Conservation (phyloP, 2,329 filamentous ascomycete species). For the Neocatenulostroma microsporum region DNA sequence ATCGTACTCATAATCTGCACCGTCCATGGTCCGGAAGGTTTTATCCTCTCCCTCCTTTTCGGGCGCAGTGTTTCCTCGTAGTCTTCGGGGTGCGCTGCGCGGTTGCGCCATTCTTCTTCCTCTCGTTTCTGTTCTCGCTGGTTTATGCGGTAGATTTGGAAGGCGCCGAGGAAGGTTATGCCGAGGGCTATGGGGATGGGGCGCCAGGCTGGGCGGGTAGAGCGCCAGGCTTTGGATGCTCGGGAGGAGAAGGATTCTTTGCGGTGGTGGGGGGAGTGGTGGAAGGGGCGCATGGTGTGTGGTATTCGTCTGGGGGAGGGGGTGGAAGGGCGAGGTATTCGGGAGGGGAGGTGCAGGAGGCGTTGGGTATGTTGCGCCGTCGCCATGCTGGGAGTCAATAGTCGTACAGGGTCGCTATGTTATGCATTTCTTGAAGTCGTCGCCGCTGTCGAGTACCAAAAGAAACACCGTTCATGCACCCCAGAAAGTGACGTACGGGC, state of each 20-base stretch:
- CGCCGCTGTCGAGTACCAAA: too few species aligned
- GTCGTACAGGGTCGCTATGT: too few species aligned
- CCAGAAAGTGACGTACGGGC: too few species aligned
- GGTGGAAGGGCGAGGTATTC: too few species aligned
- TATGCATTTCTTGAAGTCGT: too few species aligned
- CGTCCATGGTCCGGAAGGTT: constrained; percentile 82
- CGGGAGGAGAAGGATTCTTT: constrained; percentile 51
- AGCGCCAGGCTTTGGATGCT: constrained; percentile 50
- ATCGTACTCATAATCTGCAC: constrained; percentile 91
- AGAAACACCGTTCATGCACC: too few species aligned
- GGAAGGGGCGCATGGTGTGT: constrained; percentile 5
- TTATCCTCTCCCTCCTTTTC: constrained; percentile 54
- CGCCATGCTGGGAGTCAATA: too few species aligned
- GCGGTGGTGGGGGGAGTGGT: constrained; percentile 7
- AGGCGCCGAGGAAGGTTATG: constrained; percentile 71
- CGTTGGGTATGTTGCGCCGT: too few species aligned
- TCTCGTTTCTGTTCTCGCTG: constrained; percentile 38
- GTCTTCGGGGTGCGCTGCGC: constrained; percentile 13
- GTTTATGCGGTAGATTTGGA: constrained; percentile 75
- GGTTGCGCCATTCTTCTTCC: constrained; percentile 40
- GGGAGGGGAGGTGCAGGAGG: too few species aligned
- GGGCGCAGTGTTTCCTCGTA: constrained; percentile 45
- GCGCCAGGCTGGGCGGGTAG: constrained; percentile 74
- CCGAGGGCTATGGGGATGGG: constrained; percentile 82
- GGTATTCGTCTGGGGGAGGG: constrained; percentile 4